Conservation (phyloP, 257 asterid genomes). For the Euphrasia confusa region DNA sequence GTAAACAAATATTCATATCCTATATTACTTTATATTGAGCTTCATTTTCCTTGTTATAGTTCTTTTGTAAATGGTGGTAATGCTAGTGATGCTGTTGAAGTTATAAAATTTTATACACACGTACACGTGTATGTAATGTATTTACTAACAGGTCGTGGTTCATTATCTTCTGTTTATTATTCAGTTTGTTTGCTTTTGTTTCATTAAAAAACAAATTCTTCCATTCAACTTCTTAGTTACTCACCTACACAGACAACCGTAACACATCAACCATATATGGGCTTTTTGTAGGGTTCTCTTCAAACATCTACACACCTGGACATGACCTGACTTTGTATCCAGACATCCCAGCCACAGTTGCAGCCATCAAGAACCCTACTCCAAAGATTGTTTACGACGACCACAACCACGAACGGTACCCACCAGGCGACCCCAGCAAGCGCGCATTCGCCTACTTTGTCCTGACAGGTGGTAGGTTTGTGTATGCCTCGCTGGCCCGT, state of each 20-base stretch:
- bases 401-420: constrained; percentile 83
- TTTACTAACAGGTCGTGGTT: background rate
- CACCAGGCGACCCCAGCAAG: constrained; percentile 89
- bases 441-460: constrained; percentile 91
- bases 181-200: background rate
- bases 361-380: constrained; percentile 82
- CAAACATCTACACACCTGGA: constrained; percentile 43
- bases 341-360: constrained; percentile 59
- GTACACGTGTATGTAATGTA: background rate
- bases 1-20: background rate
- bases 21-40: background rate
- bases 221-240: background rate
- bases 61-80: background rate
- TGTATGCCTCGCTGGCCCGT: constrained; percentile 85
- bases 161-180: background rate
- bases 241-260: background rate
- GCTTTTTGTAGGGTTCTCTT: constrained; percentile 54
- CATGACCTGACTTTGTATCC: constrained; percentile 39
- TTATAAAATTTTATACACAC: background rate
- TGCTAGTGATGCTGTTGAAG: constrained; percentile 2
- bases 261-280: constrained; percentile 14
- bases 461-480: constrained; percentile 89
- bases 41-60: background rate
- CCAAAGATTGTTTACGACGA: constrained; percentile 70
- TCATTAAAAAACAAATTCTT: no score